These are phyloP conservation scores for Xylaria arbuscula DNA, from an alignment of 2,329 filamentous ascomycete genomes.

Conservation along the genomic window DNA sequence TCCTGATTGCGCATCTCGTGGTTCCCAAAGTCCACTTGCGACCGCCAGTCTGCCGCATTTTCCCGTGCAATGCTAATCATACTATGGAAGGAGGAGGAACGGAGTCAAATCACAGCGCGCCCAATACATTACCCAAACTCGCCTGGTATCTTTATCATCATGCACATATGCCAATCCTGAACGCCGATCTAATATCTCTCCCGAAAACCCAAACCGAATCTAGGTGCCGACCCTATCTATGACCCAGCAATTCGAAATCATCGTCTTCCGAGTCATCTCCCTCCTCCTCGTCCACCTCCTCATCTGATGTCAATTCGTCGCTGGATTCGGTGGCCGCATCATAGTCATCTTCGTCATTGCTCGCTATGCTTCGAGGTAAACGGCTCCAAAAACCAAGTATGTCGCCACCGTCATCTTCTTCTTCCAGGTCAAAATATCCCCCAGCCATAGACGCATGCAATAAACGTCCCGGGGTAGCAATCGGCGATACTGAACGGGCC, in stretches of 20 bases:
- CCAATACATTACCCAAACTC: constrained; percentile 31
- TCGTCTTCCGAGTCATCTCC: constrained; percentile 61
- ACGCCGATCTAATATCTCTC: constrained; percentile 46
- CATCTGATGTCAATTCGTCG: constrained; percentile 51
- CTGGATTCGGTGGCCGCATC: constrained; percentile 48
- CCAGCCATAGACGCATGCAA: constrained; percentile 39
- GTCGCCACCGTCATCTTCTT: constrained; percentile 65
- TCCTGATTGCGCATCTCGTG: not conserved
- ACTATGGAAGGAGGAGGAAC: constrained; percentile 6
- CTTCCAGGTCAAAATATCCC: constrained; percentile 46
- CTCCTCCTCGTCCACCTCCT: constrained; percentile 61
- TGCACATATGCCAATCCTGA: constrained; percentile 43
- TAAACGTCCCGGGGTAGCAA: constrained; percentile 41
- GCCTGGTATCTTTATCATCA: constrained; percentile 42
- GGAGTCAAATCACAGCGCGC: constrained; percentile 29
- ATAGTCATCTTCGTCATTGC: constrained; percentile 53
- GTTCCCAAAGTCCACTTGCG: not conserved
- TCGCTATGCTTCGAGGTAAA: constrained; percentile 54
- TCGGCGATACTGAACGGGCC: constrained; percentile 60
- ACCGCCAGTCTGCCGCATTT: not conserved
- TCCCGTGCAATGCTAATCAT: constrained; percentile 22
- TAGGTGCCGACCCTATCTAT: constrained; percentile 46
- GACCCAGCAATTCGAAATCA: constrained; percentile 51
- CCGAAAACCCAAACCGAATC: constrained; percentile 34
- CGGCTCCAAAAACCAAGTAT: constrained; percentile 69